A percentile compares a stretch with the other conserved stretches of the same genome.
These are phyloP conservation scores for Leccinum aurantiacum DNA, from an alignment of 768 basidiomycete genomes.

Conservation along the genomic window DNA sequence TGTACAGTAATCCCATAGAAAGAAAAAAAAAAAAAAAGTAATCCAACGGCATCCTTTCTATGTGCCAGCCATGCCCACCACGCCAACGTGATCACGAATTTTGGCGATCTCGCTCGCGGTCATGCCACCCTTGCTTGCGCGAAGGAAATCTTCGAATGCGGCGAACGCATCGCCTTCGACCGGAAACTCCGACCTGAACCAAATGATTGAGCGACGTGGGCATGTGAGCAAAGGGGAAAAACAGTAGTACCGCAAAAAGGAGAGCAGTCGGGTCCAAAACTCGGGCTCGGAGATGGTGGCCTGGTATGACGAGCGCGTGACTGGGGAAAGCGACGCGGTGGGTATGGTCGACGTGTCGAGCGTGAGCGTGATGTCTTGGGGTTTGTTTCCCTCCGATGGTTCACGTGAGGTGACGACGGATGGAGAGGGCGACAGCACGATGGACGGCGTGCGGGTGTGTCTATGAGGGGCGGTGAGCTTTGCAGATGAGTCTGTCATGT, in stretches of 20 bases:
- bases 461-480: constrained; percentile 35
- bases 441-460: constrained; percentile 72
- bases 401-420: constrained; percentile 43
- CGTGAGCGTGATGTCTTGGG: constrained; percentile 64
- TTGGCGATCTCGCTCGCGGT: constrained; percentile 86
- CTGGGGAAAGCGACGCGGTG: constrained; percentile 43
- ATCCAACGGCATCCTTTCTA: constrained; percentile 28
- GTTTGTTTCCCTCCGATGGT: constrained; percentile 40
- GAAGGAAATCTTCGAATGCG: constrained; percentile 87
- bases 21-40: not conserved
- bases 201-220: not conserved
- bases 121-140: constrained; percentile 76
- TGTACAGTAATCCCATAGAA: constrained; percentile 12
- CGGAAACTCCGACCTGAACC: constrained; percentile 56
- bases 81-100: constrained; percentile 85
- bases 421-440: constrained; percentile 76
- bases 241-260: constrained; percentile 54
- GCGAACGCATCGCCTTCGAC: constrained; percentile 60
- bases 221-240: too few species aligned
- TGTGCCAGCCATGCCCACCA: constrained; percentile 86
- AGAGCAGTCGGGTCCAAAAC: constrained; percentile 75
- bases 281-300: constrained; percentile 67
- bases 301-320: constrained; percentile 31
- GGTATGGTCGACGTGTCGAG: constrained; percentile 58
- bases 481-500: constrained; percentile 21